These are phyloP conservation scores for Mycena floridula DNA, from an alignment of 768 basidiomycete genomes.

Conservation along the genomic window DNA sequence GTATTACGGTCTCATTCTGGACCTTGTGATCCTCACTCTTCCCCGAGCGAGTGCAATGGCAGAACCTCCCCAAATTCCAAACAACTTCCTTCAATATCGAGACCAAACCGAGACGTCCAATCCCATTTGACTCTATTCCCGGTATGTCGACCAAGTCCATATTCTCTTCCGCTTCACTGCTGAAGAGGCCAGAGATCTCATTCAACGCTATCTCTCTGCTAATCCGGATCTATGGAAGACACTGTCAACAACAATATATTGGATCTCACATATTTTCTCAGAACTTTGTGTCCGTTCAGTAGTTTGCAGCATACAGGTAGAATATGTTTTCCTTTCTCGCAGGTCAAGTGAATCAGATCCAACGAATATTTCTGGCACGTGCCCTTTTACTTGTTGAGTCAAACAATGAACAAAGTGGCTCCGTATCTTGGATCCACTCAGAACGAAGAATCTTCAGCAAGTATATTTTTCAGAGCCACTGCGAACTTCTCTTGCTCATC, in stretches of 20 bases:
- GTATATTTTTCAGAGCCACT: too few relatives aligned
- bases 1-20: constrained; percentile 93
- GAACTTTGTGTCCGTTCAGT: too few relatives aligned
- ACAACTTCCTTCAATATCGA: constrained; percentile 96
- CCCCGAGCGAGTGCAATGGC: constrained; percentile 99
- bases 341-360: too few relatives aligned
- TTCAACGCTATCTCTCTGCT: constrained; percentile 94
- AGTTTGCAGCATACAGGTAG: too few relatives aligned
- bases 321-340: too few relatives aligned
- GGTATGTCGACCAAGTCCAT: constrained; percentile 93
- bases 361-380: too few relatives aligned
- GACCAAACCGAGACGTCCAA: constrained; percentile 96
- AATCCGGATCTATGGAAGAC: constrained; percentile 99
- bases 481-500: too few relatives aligned
- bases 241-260: constrained; percentile 99
- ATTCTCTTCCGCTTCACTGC: constrained; percentile 97
- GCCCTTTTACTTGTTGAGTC: too few relatives aligned
- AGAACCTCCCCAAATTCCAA: constrained; percentile 94
- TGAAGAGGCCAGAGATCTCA: constrained; percentile 94
- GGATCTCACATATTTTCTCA: too few relatives aligned
- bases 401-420: too few relatives aligned
- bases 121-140: constrained; percentile 96
- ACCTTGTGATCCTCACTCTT: constrained; percentile 93
- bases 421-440: too few relatives aligned
- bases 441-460: too few relatives aligned